These are phyloP conservation scores for Cercis canadensis DNA, from an alignment of 306 rosid genomes.

Conservation along the genomic window DNA sequence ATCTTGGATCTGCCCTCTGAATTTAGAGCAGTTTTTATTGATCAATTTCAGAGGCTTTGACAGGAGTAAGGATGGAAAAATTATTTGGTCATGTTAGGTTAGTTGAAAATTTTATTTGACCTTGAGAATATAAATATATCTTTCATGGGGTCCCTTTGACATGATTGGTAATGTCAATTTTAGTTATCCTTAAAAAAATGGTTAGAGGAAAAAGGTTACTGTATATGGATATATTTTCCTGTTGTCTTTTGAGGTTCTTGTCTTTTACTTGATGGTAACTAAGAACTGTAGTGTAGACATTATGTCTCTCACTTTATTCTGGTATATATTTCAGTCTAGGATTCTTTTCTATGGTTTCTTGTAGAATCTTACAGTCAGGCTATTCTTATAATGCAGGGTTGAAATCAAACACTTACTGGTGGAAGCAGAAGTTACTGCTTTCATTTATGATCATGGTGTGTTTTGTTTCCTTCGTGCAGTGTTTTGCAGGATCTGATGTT, in stretches of 20 bases:
- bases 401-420: constrained; percentile 33
- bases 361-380: neutral
- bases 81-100: neutral
- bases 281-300: neutral
- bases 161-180: neutral
- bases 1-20: no score
- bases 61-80: no score
- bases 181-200: neutral
- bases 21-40: no score
- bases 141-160: neutral
- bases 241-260: no score
- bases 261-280: no score
- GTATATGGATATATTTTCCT: neutral
- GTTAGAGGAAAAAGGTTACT: no score
- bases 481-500: constrained; percentile 74
- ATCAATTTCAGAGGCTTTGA: no score
- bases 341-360: neutral
- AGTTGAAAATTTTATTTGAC: neutral
- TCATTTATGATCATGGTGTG: constrained; percentile 53
- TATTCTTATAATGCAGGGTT: constrained; percentile 47
- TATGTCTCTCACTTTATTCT: neutral
- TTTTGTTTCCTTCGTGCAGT: constrained; percentile 61
- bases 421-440: constrained; percentile 51
- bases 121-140: neutral
- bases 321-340: neutral